Percentiles rank a stretch among this genome's conserved stretches.
Conservation (phyloP, 768 basidiomycete species). For the Macrocybe gigantea region DNA sequence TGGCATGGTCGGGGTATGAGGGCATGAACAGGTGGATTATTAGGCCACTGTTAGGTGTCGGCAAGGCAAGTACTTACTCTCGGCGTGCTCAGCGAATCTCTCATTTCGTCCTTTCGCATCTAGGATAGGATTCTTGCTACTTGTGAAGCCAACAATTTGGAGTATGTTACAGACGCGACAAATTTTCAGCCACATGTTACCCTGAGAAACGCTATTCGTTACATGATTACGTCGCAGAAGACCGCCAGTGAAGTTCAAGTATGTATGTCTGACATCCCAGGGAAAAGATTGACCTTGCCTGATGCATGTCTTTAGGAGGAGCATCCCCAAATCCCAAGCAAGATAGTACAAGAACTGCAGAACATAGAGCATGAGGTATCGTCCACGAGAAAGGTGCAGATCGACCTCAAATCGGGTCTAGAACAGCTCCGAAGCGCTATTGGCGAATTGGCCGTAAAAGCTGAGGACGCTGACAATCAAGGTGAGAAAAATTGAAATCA, state of each 20-base stretch:
- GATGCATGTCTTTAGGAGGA: slow-evolving; percentile 4
- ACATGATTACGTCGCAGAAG: slow-evolving; percentile 23
- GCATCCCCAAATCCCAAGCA: slow-evolving; percentile 16
- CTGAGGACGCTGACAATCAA: slow-evolving; percentile 36
- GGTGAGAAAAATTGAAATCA: slow-evolving; percentile 25
- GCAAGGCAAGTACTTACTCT: slow-evolving; percentile 45
- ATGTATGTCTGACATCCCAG: slow-evolving; percentile 3
- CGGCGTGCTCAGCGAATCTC: background rate
- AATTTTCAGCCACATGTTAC: slow-evolving; percentile 75
- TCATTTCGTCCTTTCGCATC: background rate
- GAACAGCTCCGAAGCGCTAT: slow-evolving; percentile 34
- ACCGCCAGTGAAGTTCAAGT: slow-evolving; percentile 11
- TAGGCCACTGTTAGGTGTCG: slow-evolving; percentile 61
- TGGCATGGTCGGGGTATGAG: slow-evolving; percentile 39
- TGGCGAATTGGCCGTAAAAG: slow-evolving; percentile 24
- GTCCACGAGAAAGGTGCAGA: slow-evolving; percentile 20
- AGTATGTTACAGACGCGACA: slow-evolving; percentile 62
- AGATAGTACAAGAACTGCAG: slow-evolving; percentile 25
- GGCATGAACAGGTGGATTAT: slow-evolving; percentile 69
- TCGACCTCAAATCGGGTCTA: slow-evolving; percentile 25
- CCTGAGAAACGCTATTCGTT: slow-evolving; percentile 67
- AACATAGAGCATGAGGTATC: slow-evolving; percentile 24
- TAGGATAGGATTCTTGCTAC: slow-evolving; percentile 81
- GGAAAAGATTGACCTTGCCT: background rate
- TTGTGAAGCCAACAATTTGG: slow-evolving; percentile 54